Evolutionary conservation across 768 basidiomycete genomes (phyloP), one percentile per base, ranked within the genome.

Genomic region (Rhodotorula diobovata): DNA sequence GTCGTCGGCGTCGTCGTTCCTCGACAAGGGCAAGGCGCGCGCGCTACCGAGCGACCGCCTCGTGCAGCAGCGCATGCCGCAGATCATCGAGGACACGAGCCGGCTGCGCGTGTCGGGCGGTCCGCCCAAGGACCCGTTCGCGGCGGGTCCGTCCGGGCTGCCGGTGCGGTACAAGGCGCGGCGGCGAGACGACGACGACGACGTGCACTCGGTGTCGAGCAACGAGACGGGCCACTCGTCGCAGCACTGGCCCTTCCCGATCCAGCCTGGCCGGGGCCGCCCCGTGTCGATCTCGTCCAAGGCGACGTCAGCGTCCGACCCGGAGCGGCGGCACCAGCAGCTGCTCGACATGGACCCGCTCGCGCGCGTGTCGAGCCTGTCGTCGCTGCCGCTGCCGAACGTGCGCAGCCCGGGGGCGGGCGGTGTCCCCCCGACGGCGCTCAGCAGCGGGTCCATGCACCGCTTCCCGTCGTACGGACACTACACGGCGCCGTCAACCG

Each of bases 121-220:
- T 20, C 30, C 51, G 54, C 20, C 23, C 46, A 20, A 30, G 57
- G 23, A 35, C 30, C 3, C 28, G 59, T 46, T 39, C 12, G 54
- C 51, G 21, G 60, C 68, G 28, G 60, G 60, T 11, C 45, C 43
- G 45, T 48, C 45, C 0, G 60, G 30, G 23, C 3, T 45, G 5
- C 18, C 30, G 55, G 25, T 88, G 35, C 80, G 88, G 78, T 81
- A 85, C 65, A 93, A 93, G 83, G 89, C 87, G 71, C 86, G 91
- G 73, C 85, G 89, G 78, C 83, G 90, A 78, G 90, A 92, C 76
- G 89, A 85, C 75, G 92, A 94, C 81, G 77, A 76, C 64, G 92
- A 93, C 78, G 91, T 92, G 77, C 90, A 90, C 78, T 93, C 92
- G 41, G 89, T 91, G 86, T 91, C 90, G 64, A 91, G 89, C 39